Conservation (phyloP, 257 asterid species). For the Anisodus tanguticus region DNA sequence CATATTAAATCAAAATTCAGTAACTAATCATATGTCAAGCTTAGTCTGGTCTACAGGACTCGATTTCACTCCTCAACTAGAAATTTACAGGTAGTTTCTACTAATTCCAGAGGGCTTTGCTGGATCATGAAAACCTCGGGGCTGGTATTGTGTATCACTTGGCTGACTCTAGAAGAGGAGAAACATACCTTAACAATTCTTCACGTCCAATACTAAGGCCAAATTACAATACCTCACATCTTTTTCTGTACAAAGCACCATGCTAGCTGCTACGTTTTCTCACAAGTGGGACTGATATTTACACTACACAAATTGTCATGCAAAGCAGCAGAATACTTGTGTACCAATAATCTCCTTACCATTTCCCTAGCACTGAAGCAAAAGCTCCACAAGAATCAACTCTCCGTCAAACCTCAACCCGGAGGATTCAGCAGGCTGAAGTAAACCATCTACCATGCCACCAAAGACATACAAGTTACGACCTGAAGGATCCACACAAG, state of each 20-base stretch:
- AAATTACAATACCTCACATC: background rate
- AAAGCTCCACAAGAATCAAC: conserved; percentile 68
- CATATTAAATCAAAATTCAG: conserved; percentile 1
- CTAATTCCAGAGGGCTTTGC: background rate
- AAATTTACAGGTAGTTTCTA: background rate
- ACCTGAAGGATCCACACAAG: conserved; percentile 80
- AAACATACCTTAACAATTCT: background rate
- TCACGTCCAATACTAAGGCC: background rate
- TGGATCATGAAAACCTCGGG: background rate
- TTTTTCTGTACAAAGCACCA: background rate
- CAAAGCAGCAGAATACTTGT: background rate
- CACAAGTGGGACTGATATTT: background rate
- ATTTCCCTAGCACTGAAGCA: conserved; percentile 39
- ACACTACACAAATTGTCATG: conserved; percentile 3
- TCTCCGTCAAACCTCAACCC: conserved; percentile 81
- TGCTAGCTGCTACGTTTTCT: background rate
- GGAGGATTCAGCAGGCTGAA: conserved; percentile 61
- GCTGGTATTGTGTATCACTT: background rate
- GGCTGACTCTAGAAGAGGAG: background rate
- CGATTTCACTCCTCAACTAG: background rate
- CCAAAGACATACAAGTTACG: conserved; percentile 71
- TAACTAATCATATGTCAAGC: background rate
- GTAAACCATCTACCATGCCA: conserved; percentile 87
- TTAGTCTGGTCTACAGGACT: conserved; percentile 1
- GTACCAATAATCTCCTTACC: background rate